phyloP scores from a whole-genome alignment of 1,284 basidiomycete genomes.

The Psilocybe mexicana region DNA sequence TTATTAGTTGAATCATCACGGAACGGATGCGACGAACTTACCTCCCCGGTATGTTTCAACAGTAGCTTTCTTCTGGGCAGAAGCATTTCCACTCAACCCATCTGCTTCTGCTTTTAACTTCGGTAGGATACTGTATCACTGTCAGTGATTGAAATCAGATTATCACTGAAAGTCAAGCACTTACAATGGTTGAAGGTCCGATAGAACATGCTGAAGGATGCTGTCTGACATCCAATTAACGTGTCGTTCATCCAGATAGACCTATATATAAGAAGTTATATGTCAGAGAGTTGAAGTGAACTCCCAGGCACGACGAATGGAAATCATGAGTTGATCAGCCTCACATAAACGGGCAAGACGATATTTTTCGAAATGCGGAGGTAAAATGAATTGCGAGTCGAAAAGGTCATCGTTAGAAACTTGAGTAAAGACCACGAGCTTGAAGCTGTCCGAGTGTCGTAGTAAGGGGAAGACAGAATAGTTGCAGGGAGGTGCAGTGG shows the following conservation, averaged over 20 bases:
- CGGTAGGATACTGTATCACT: constrained; percentile 52
- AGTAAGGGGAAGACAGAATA: too few relatives aligned
- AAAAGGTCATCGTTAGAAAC: constrained; percentile 43
- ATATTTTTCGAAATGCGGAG: constrained; percentile 64
- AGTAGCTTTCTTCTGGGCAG: constrained; percentile 53
- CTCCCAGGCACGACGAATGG: too few relatives aligned
- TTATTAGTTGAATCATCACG: neutral
- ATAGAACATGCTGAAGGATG: constrained; percentile 68
- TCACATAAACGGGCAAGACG: constrained; percentile 72
- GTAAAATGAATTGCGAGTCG: constrained; percentile 67
- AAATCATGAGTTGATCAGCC: constrained; percentile 14
- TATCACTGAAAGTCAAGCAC: constrained; percentile 16
- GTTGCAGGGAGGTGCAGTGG: too few relatives aligned
- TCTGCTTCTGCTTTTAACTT: constrained; percentile 65
- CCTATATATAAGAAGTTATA: constrained; percentile 34
- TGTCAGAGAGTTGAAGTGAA: too few relatives aligned
- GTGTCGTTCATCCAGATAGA: constrained; percentile 80
- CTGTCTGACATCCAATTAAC: constrained; percentile 78
- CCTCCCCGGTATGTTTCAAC: constrained; percentile 78
- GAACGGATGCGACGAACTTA: constrained; percentile 25
- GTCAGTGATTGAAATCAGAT: neutral
- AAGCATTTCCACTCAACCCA: constrained; percentile 38
- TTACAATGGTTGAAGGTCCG: constrained; percentile 70
- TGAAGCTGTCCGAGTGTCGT: too few relatives aligned
- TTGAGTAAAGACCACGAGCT: neutral